Evolutionary conservation across 2,329 filamentous ascomycete genomes (phyloP).

Genomic region (Stachybotrys chlorohalonatus): DNA sequence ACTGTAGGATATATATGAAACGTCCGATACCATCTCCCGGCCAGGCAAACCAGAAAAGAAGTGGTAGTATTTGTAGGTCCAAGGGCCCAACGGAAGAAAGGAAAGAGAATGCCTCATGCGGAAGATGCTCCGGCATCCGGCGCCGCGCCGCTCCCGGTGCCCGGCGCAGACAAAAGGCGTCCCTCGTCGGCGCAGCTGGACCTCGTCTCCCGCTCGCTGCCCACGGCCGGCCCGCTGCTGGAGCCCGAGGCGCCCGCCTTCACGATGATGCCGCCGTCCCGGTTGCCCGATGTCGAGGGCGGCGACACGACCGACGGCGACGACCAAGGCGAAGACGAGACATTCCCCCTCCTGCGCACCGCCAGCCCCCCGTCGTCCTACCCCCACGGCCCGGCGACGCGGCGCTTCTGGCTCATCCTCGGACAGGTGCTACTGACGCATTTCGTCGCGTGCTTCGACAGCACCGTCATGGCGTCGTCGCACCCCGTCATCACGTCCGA

Average conservation of each 20-base stretch:
- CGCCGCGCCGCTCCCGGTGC: constrained; percentile 7
- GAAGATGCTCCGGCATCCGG: background rate
- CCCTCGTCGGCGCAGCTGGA: constrained; percentile 8
- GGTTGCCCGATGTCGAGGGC: background rate
- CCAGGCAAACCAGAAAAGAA: too few species aligned
- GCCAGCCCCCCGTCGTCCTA: constrained; percentile 16
- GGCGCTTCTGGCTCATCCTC: constrained; percentile 56
- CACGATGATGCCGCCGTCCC: constrained; percentile 22
- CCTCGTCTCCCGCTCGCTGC: constrained; percentile 28
- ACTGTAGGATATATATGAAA: too few species aligned
- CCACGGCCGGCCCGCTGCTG: constrained; percentile 25
- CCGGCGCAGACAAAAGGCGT: background rate
- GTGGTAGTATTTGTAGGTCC: too few species aligned
- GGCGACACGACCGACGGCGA: background rate
- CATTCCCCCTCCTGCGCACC: constrained; percentile 14
- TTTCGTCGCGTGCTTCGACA: constrained; percentile 59
- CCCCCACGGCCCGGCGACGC: constrained; percentile 35
- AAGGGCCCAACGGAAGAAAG: too few species aligned
- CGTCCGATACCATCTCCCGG: too few species aligned
- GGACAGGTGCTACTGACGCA: constrained; percentile 46
- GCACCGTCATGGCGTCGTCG: constrained; percentile 71
- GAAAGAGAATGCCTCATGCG: background rate
- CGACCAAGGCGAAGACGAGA: constrained; percentile 10
- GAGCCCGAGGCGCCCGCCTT: constrained; percentile 32
- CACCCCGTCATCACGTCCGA: constrained; percentile 77